These are phyloP conservation scores for Carallia pectinifolia DNA, from an alignment of 345 rosid species.

Conservation along the genomic window DNA sequence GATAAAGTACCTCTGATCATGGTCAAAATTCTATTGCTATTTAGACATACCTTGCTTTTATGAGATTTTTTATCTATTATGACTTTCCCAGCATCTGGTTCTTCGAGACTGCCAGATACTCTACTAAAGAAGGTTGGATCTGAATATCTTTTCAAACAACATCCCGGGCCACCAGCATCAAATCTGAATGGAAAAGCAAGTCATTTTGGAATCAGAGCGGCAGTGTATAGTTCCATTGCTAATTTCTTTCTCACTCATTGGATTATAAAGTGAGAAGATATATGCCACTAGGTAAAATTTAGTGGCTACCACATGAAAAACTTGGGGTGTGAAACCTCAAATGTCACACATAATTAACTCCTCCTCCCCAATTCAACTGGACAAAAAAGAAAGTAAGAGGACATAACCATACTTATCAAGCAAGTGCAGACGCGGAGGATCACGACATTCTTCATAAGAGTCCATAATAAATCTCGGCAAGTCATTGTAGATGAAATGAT, in stretches of 20 bases:
- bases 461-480: conserved; percentile 84
- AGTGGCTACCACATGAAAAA: too few relatives aligned
- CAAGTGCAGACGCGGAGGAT: conserved; percentile 76
- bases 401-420: conserved; percentile 72
- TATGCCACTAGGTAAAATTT: too few relatives aligned
- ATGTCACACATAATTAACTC: too few relatives aligned
- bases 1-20: not conserved
- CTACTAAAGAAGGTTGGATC: conserved; percentile 86
- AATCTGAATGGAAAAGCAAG: conserved; percentile 50
- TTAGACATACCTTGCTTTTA: conserved; percentile 61
- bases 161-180: conserved; percentile 82
- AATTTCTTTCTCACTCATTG: conserved; percentile 5
- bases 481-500: conserved; percentile 77
- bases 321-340: too few relatives aligned
- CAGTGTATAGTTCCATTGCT: not conserved
- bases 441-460: conserved; percentile 79
- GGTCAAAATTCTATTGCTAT: conserved; percentile 4
- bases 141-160: conserved; percentile 88
- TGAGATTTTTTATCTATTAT: conserved; percentile 48
- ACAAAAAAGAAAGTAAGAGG: too few relatives aligned
- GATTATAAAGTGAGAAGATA: too few relatives aligned
- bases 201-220: conserved; percentile 17
- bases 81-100: conserved; percentile 45
- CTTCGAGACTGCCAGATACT: conserved; percentile 45
- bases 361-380: too few relatives aligned